phyloP scores from a whole-genome alignment of 805 yeast genomes.

The Ogataea trehalophila region DNA sequence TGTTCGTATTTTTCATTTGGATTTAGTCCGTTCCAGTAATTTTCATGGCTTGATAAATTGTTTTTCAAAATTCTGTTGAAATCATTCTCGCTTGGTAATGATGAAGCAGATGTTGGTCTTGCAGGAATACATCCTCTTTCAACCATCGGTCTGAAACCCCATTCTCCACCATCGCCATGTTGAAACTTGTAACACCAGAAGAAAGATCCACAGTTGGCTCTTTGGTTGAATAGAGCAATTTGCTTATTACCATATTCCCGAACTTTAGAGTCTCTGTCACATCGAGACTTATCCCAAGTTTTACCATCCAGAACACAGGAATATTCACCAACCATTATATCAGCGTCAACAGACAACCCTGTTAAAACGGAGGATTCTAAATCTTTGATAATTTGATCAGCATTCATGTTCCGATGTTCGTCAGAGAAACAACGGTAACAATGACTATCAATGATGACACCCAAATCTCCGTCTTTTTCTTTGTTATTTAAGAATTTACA shows the following conservation, averaged over 20 bases:
- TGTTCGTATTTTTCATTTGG: constrained; percentile 66
- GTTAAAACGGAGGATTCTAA: constrained; percentile 46
- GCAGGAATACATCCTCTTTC: constrained; percentile 53
- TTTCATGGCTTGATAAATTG: constrained; percentile 42
- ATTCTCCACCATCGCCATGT: constrained; percentile 91
- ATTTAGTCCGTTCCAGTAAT: constrained; percentile 65
- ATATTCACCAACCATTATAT: constrained; percentile 82
- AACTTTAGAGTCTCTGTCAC: constrained; percentile 51
- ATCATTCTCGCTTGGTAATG: constrained; percentile 36
- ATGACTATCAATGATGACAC: constrained; percentile 79
- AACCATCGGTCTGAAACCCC: constrained; percentile 84
- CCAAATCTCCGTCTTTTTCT: constrained; percentile 39
- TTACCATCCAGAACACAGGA: constrained; percentile 79
- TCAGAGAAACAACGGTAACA: constrained; percentile 83
- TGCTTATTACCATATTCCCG: constrained; percentile 59
- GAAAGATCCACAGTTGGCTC: constrained; percentile 67
- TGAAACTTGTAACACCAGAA: constrained; percentile 92
- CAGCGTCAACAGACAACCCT: constrained; percentile 44
- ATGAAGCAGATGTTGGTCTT: constrained; percentile 15
- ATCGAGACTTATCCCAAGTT: constrained; percentile 56
- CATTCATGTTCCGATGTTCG: constrained; percentile 59
- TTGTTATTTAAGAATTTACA: constrained; percentile 52
- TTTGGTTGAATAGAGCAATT: constrained; percentile 37
- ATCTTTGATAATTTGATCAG: constrained; percentile 57
- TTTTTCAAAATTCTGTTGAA: constrained; percentile 36